These are phyloP conservation scores for Gymnopilus dilepis DNA, from an alignment of 768 basidiomycete genomes.

Conservation along the genomic window DNA sequence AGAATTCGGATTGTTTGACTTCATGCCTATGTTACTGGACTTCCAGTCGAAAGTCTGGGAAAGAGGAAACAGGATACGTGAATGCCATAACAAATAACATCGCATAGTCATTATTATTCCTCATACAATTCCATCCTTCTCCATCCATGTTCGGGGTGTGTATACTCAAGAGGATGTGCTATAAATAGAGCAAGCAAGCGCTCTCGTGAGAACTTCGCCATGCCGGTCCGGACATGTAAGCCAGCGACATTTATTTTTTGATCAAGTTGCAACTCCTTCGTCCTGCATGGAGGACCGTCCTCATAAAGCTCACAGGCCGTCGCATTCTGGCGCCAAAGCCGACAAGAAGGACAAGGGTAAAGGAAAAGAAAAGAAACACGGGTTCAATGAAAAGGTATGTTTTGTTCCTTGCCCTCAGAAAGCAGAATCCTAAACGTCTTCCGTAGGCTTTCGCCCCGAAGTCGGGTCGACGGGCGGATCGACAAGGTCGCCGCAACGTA, in stretches of 20 bases:
- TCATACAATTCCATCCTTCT: too few species aligned
- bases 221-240: not conserved
- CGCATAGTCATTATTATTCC: too few species aligned
- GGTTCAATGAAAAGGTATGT: slow-evolving; percentile 89
- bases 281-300: slow-evolving; percentile 68
- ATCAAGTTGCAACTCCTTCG: not conserved
- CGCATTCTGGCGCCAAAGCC: slow-evolving; percentile 72
- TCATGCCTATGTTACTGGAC: slow-evolving; percentile 85
- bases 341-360: slow-evolving; percentile 80
- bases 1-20: slow-evolving; percentile 85
- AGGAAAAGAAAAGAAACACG: slow-evolving; percentile 71
- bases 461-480: slow-evolving; percentile 88
- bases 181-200: not conserved
- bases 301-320: slow-evolving; percentile 83
- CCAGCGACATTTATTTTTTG: slow-evolving; percentile 4
- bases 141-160: too few species aligned
- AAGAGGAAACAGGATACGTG: not conserved
- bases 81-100: too few species aligned
- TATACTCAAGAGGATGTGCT: too few species aligned
- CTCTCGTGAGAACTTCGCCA: not conserved
- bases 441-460: slow-evolving; percentile 88
- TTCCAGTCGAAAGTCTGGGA: slow-evolving; percentile 86
- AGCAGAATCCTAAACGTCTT: slow-evolving; percentile 10
- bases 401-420: not conserved
- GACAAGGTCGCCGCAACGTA: slow-evolving; percentile 87